Conservation (phyloP, 371 early-diverging fungal genomes). For the Mucor plumbeus region DNA sequence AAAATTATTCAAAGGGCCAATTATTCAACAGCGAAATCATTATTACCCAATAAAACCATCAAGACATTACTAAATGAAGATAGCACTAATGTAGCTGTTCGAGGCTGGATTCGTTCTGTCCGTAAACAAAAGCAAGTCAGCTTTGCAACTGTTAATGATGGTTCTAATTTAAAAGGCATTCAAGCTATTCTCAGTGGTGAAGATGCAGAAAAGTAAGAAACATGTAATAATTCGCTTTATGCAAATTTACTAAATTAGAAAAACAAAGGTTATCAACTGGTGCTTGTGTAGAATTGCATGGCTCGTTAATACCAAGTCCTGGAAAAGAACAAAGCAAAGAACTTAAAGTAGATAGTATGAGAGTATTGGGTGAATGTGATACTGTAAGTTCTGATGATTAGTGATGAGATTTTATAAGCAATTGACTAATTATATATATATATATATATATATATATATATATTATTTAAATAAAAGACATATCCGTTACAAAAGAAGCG, state of each 20-base stretch:
- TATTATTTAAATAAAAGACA: too few relatives aligned
- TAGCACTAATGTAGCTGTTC: constrained; percentile 43
- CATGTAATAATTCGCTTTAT: constrained; percentile 31
- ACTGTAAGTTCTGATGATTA: constrained; percentile 40
- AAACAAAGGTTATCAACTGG: constrained; percentile 64
- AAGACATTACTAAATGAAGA: constrained; percentile 21
- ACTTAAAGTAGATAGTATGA: constrained; percentile 63
- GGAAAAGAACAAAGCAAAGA: constrained; percentile 80
- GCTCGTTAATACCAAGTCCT: constrained; percentile 66
- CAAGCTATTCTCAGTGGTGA: constrained; percentile 72
- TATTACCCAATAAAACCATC: constrained; percentile 30
- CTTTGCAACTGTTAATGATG: constrained; percentile 82
- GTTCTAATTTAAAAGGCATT: constrained; percentile 71
- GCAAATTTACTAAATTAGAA: background rate
- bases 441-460: too few relatives aligned
- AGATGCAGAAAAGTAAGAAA: constrained; percentile 58
- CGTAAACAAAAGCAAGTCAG: constrained; percentile 78
- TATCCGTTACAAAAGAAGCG: constrained; percentile 92
- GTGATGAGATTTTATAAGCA: background rate
- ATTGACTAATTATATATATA: too few relatives aligned
- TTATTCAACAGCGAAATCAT: constrained; percentile 19
- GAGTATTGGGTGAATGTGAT: constrained; percentile 72
- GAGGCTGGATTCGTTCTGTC: constrained; percentile 87
- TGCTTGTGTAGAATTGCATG: constrained; percentile 71
- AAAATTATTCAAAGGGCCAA: constrained; percentile 5